Evolutionary conservation across 2,329 filamentous ascomycete species (phyloP), one percentile per base, ranked within the genome.

Genomic region (Trichoderma gracile): DNA sequence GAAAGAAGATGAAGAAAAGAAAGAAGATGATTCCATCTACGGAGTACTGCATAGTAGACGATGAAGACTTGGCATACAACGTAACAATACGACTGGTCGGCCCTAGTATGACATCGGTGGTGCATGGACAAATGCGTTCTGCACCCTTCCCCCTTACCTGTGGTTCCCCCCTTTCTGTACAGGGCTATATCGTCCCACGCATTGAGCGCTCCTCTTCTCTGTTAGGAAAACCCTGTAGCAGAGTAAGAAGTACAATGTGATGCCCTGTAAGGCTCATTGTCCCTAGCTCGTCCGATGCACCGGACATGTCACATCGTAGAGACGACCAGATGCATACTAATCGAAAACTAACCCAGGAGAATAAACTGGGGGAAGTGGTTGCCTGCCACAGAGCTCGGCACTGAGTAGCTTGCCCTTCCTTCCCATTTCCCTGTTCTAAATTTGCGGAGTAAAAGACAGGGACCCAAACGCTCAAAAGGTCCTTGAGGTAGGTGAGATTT

Each of bases 301-400:
- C 33, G 17, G 45, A 50, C 46, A 60, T 9, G 57, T 60, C 57
- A 50, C 27, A 38, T 60, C 57, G 40, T 27, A 59, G 30, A 7
- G 21, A 30, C 19, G 21, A 21, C 27, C 17, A n/a, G 25, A 27
- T 45, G 21, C 38, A 45, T n/a, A n/a, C n/a, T n/a, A 23, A 33
- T 15, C n/a, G n/a, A 45, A 40, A 12, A 25, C 12, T 15, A 27
- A 42, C 25, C 8, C 25, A 27, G 5, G 27, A 19, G 21, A 27
- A 40, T 25, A 42, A 42, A 49, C 21, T 21, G 45, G 46, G 45
- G 33, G 33, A 42, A 14, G 33, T 30, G 30, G 33, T 14, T 38
- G 10, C 6, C 57, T 50, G 21, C 40, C 12, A 50, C 42, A 27
- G 33, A 50, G 6, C 38, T 42, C 57, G 57, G 57, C 46, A 50